Percentiles rank a stretch among this genome's conserved stretches.
Conservation (phyloP, 2,329 filamentous ascomycete genomes). For the Talaromyces marneffei region DNA sequence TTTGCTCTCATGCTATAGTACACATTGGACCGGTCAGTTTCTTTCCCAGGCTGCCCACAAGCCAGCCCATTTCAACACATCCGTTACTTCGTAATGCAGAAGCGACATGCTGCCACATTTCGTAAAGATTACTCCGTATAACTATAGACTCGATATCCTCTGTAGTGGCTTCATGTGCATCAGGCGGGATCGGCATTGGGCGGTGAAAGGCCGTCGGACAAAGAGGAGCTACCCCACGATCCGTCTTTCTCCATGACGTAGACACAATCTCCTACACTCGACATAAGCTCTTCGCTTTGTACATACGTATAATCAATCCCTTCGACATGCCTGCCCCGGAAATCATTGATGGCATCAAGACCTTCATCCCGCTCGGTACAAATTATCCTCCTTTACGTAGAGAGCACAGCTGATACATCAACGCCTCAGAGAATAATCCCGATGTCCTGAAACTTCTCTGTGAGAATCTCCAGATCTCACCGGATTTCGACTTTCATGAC, state of each 20-base stretch:
- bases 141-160: no score
- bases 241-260: neutral
- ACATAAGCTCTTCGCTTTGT: neutral
- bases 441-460: conserved; percentile 48
- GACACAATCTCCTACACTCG: neutral
- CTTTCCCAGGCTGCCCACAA: no score
- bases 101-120: no score
- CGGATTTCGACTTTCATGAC: conserved; percentile 48
- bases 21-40: no score
- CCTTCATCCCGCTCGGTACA: conserved; percentile 30
- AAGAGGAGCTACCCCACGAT: neutral
- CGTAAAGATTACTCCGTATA: no score
- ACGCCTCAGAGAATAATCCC: conserved; percentile 50
- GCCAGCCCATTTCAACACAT: no score
- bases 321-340: conserved; percentile 9
- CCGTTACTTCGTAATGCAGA: no score
- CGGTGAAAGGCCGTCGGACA: no score
- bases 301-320: neutral
- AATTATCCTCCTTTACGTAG: neutral
- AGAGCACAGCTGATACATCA: conserved; percentile 17
- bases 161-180: no score
- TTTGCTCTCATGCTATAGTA: no score
- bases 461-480: conserved; percentile 45
- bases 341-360: conserved; percentile 27
- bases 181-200: no score